Evolutionary conservation across 2,329 filamentous ascomycete genomes (phyloP), one percentile per base, ranked within the genome.

Genomic region (Colletotrichum trifolii): DNA sequence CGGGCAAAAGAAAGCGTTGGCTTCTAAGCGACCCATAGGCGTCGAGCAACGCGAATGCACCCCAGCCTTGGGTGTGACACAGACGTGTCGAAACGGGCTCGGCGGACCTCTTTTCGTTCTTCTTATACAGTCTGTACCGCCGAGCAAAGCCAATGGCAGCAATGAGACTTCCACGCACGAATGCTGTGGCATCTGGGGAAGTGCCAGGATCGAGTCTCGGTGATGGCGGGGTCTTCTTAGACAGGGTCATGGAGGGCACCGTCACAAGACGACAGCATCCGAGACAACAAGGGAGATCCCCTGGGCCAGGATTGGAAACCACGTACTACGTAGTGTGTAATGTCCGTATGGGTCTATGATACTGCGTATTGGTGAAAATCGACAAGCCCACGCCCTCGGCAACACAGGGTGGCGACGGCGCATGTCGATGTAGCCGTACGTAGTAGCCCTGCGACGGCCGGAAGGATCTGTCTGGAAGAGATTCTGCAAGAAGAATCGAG

Each of bases 211-310:
- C 25, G 25, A 25, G 25, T 45, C 36, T 53, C 13, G 36, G 12
- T 8, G 25, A 65, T 65, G 52, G 58, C 58, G 50, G 52, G 45
- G 57, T 42, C 42, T 34, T 47, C 48, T 6, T 11, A 25, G 25
- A 25, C 25, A 25, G 38, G 25, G 15, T 52, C 40, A 35, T 56
- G 10, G 46, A 55, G 50, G 36, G 36, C 45, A 46, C 33, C 52
- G 36, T 62, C 40, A 53, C 47, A 63, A 47, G 60, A 63, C 47
- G 60, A 63, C 39, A 36, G 40, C 46, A 56, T 38, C 58, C 33
- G 62, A 56, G 40, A 65, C 58, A 65, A 48, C 50, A 55, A 62
- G 35, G 62, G 36, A 47, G 52, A n/a, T 42, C 7, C 12, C 39
- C 46, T 4, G n/a, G 38, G 39, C 34, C 43, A 39, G 55, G 25